Evolutionary conservation across 352 stramenopile species (phyloP), one percentile per base, ranked within the genome.

Genomic region (Phytopythium litorale): DNA sequence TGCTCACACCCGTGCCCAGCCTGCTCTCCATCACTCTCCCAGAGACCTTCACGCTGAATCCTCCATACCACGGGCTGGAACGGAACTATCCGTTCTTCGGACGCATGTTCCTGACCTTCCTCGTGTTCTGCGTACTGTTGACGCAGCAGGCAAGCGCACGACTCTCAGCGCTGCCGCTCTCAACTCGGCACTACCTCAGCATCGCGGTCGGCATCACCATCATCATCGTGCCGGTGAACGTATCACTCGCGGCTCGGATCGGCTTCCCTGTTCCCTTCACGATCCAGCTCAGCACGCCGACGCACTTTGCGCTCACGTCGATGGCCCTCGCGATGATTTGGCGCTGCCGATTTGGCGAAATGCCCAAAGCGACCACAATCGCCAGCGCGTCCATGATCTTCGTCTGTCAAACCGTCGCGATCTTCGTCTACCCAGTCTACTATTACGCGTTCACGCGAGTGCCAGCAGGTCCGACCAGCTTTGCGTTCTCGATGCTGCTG

Each of bases 1-100:
- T 52, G 12, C 46, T 52, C 23, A 52, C 46, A 13, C 46, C 46
- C 4, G 21, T 33, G 46, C 21, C 23, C 7, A 52, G 46, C 23
- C 23, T 52, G 46, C 46, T 52, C 21, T n/a, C 6, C 9, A 52
- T 52, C 46, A 52, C 46, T 12, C 21, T 52, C 3, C 46, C 46
- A 11, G 46, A 52, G 46, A 52, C n/a, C 6, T 33, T 52, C 46
- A 11, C 21, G 21, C 13, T 52, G 21, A 52, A n/a, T 13, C 46
- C 21, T 33, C 46, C 46, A 15, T 52, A n/a, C 23, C 21, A 52
- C 0, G 46, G 46, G 1, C 46, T 52, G 2, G 23, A 52, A 23
- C 46, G 51, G 23, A 69, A 69, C 63, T 58, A 69, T 9, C 57
- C 42, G 18, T 69, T 69, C 51, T 68, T 60, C 28, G 58, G 58